Conservation (phyloP, 208 protist species). For the Leishmania gerbilli region DNA sequence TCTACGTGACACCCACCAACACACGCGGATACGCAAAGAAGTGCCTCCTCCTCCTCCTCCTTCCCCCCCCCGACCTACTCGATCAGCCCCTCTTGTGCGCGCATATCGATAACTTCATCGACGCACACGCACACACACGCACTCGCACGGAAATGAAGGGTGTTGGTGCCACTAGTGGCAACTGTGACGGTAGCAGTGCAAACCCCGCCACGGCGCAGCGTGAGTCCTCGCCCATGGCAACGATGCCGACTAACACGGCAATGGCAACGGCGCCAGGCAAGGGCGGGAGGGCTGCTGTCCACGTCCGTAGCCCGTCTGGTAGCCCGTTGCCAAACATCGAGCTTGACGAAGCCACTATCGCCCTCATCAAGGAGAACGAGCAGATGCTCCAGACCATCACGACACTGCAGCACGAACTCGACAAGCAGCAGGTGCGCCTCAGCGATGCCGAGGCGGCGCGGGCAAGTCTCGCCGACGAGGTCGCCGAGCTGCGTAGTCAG, state of each 20-base stretch:
- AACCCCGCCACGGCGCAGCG: conserved; percentile 2
- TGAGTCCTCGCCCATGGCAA: conserved; percentile 31
- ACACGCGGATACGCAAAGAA: not conserved
- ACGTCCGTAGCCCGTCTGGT: conserved; percentile 23
- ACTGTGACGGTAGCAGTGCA: not conserved
- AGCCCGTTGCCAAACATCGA: conserved; percentile 30
- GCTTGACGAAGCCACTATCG: conserved; percentile 36
- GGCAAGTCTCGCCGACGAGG: conserved; percentile 24
- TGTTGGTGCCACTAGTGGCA: not conserved
- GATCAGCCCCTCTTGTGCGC: not conserved
- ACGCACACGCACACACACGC: not conserved
- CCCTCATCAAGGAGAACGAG: conserved; percentile 63
- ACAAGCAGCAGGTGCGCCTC: conserved; percentile 28
- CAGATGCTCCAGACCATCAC: conserved; percentile 56
- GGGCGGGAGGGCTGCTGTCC: not conserved
- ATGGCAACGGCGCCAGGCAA: not conserved
- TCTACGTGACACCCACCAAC: not conserved
- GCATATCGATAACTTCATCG: not conserved
- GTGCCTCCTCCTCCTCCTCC: not conserved
- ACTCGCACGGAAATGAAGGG: not conserved
- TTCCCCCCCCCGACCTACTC: not conserved
- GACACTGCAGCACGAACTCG: conserved; percentile 39
- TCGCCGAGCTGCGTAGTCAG: conserved; percentile 47
- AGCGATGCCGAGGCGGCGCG: conserved; percentile 19
- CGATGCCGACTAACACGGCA: conserved; percentile 27